Evolutionary conservation across 208 protist species (phyloP), one percentile per base, ranked within the genome.

Genomic region (Trypanosoma melophagium): DNA sequence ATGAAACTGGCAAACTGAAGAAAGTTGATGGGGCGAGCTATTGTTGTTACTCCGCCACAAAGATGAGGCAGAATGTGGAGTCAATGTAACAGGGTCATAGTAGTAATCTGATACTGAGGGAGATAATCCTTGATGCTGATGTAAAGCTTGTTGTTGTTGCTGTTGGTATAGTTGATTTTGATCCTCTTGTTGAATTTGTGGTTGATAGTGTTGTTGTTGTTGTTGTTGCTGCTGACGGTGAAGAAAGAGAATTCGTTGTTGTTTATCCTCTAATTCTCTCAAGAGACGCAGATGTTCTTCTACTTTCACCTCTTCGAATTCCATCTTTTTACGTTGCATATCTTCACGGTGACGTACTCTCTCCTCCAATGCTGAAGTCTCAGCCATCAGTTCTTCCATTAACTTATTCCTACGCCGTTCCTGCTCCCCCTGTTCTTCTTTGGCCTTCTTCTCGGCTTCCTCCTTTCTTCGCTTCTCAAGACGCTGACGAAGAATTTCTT

Each of bases 401-500:
- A 65, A 31, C 25, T 40, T 56, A 16, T 60, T n/a, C 53, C 40
- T 62, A 14, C 61, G 69, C 28, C 69, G 57, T 19, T 40, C 65
- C 51, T 76, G 69, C 17, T 79, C 45, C 62, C 80, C 42, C 17
- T 31, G 41, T 42, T 51, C 49, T 25, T 45, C 22, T 59, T 55
- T 45, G 8, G 63, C 24, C 42, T 76, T 68, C 55, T 60, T 69
- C 50, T 74, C 59, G 0, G 62, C 81, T 14, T 54, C 72, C 24
- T 57, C 61, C 8, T 67, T 71, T 35, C 79, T 71, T 22, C 76
- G 76, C 71, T 80, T 52, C 45, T 81, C 66, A 38, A 93, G 58
- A 42, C 83, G 81, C 22, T 74, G 60, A 12, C 79, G 84, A 40
- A 93, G 66, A 25, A 85, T 16, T 44, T 87, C 81, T 74, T 95